phyloP scores from a whole-genome alignment of 768 basidiomycete species.

The Mycena venus region DNA sequence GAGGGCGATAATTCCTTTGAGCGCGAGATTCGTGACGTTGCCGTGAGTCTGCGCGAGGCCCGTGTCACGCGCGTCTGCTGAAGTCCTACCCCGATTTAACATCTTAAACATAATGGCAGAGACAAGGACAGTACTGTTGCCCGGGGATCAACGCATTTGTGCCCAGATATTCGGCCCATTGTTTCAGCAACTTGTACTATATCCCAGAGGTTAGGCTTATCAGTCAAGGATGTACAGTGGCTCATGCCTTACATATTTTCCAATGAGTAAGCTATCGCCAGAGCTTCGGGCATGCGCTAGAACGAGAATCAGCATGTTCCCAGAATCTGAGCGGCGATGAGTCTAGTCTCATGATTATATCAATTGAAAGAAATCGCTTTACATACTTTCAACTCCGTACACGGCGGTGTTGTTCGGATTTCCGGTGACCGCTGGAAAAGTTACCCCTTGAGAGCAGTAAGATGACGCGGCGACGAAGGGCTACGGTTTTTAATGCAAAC shows the following conservation, averaged over 20 bases:
- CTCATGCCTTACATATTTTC: constrained; percentile 48
- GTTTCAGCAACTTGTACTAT: constrained; percentile 59
- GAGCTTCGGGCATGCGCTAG: constrained; percentile 52
- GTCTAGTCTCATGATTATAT: neutral
- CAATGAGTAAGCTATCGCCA: constrained; percentile 52
- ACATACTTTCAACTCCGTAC: constrained; percentile 41
- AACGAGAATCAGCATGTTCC: constrained; percentile 72
- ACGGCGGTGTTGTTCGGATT: constrained; percentile 26
- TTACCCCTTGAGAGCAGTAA: constrained; percentile 8
- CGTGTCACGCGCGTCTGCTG: constrained; percentile 11
- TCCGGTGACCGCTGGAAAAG: constrained; percentile 37
- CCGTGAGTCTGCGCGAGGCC: constrained; percentile 37
- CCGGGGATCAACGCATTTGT: constrained; percentile 51
- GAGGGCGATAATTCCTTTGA: constrained; percentile 71
- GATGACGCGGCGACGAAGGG: neutral
- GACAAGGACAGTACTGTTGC: constrained; percentile 46
- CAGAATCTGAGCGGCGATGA: constrained; percentile 55
- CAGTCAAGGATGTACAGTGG: neutral
- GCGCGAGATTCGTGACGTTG: constrained; percentile 67
- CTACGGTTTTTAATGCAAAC: constrained; percentile 25
- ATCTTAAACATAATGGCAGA: constrained; percentile 41
- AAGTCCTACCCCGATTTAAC: neutral
- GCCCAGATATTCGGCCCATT: constrained; percentile 67
- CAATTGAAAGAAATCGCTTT: neutral
- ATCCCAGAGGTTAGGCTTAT: neutral